Evolutionary conservation across 2,329 filamentous ascomycete genomes (phyloP), one percentile per base, ranked within the genome.

Genomic region (Elsinoe necatrix): DNA sequence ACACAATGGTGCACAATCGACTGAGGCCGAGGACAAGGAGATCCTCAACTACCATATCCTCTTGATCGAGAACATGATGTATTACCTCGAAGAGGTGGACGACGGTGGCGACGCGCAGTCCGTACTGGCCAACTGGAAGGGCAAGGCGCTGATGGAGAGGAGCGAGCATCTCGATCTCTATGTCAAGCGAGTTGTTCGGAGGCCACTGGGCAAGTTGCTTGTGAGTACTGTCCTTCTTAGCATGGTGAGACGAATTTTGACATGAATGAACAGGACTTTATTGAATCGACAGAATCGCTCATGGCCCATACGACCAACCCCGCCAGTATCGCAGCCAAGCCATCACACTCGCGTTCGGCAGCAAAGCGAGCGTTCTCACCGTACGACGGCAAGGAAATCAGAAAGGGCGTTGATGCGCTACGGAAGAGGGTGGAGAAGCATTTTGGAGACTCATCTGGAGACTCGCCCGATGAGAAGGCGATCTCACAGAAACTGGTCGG

Each of bases 31-130:
- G 69, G 93, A 97, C 68, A 97, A 98, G 73, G 91, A 96, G 70
- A 89, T 90, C 4, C 80, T 98, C 59, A 97, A 97, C 73, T 95
- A 95, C 73, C 91, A 97, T 71, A 95, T 98, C 65, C 79, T 97
- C 31, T 79, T 97, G 55, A 97, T 98, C 63, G 92, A 98, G 71
- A 98, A 98, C 71, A 96, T 96, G 90, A 95, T 96, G 67, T 90
- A 95, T 71, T 97, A 95, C 72, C 77, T 93, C 9, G 91, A 97
- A 68, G 91, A 96, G 70, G 86, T 95, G 7, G 89, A 95, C 63
- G 75, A 85, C 14, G 66, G 65, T 6, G 64, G 63, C 8, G 80
- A 82, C 16, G 79, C 81, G 35, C 82, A 93, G 60, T 80, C 86
- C 6, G 83, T 95, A 0, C 79, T 97, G 3, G 83, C 88, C 59